phyloP scores from a whole-genome alignment of 1,284 basidiomycete species.

The Leccinum subfulvum region DNA sequence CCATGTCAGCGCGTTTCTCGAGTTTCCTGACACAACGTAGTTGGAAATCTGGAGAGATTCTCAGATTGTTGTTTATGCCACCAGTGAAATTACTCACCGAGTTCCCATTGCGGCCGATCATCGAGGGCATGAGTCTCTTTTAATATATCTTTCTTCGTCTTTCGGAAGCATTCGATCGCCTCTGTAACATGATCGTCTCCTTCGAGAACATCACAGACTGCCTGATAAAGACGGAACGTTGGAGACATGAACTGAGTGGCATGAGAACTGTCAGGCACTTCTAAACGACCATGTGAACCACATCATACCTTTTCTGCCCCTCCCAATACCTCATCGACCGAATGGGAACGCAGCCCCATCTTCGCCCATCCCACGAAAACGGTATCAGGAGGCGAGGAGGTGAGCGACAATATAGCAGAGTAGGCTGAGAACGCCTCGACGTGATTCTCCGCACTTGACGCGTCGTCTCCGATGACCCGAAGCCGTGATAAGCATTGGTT shows the following conservation, averaged over 20 bases:
- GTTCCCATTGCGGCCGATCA: too few species aligned
- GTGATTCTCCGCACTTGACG: not conserved
- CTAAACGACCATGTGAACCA: not conserved
- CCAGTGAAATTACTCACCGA: too few species aligned
- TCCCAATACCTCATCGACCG: too few species aligned
- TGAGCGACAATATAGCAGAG: not conserved
- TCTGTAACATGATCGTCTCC: not conserved
- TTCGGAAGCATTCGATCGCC: not conserved
- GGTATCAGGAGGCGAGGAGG: not conserved
- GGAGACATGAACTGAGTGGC: not conserved
- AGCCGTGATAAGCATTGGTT: not conserved
- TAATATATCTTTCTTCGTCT: not conserved
- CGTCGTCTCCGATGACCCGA: not conserved
- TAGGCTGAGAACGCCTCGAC: not conserved
- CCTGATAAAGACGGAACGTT: not conserved
- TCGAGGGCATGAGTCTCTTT: too few species aligned
- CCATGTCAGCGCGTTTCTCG: too few species aligned
- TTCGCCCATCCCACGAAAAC: not conserved
- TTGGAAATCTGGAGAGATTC: too few species aligned
- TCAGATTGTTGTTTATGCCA: too few species aligned
- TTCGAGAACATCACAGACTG: not conserved
- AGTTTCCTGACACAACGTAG: too few species aligned
- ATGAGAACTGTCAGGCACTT: not conserved
- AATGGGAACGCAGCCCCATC: too few species aligned
- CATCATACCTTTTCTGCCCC: too few species aligned